Base-by-base conservation (phyloP, 2,329 filamentous ascomycete species). In the Trichoderma atroviride region DNA sequence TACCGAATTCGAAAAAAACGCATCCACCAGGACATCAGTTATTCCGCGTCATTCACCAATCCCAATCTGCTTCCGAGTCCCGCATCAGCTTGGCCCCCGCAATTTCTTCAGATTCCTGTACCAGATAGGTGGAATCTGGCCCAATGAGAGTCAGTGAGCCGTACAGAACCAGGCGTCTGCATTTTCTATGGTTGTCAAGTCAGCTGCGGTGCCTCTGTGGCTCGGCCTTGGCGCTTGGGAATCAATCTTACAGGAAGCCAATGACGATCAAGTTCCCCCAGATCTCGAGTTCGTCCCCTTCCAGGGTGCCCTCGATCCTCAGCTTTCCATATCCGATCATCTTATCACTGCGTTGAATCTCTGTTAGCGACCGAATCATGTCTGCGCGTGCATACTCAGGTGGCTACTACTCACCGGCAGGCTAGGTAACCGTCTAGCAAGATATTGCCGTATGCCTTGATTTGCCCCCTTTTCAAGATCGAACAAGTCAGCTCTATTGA, bases 361-460 rank as follows among this genome's bases (percentile, higher is more conserved):
- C 35, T 14, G 37, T 70, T 27, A 70, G 64, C 69, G 27, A 37
- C 40, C 35, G 24, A 13, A 19, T 31, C 13, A 37, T 50, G 22
- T 65, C 10, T 35, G 27, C 63, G 40, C 61, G 68, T 50, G 43
- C 64, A 47, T 58, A n/a, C 57, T 6, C 47, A n/a, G 31, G 22
- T 2, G n/a, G 52, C 52, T 27, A 73, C 78, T 72, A 73, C 78
- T 72, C 73, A 82, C 81, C 75, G 79, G 69, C 80, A 80, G 37
- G 76, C 73, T 33, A 81, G 76, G 63, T 76, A 79, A 53, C 83
- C 83, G 19, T 74, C 76, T 52, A 84, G 75, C 55, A 78, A 73
- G 24, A 85, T 81, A 71, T 84, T 84, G 7, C 82, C 83, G 60
- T 83, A 83, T 1, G 82, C 81, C 71, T 84, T 84, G 70, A 85